Evolutionary conservation across 805 yeast species (phyloP).

Genomic region (Yamadazyma olivae): DNA sequence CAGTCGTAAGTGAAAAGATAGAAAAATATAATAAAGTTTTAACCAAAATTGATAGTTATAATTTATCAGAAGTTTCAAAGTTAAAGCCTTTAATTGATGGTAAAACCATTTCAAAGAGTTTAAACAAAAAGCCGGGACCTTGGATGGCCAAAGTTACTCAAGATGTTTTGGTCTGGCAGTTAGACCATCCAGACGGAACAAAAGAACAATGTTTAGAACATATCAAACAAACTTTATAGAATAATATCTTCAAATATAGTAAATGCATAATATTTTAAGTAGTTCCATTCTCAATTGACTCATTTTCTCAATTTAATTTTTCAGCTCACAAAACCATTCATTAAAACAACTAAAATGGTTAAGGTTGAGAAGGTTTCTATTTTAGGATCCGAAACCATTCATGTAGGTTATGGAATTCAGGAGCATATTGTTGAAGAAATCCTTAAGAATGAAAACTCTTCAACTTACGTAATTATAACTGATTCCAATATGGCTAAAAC

Average conservation of each 20-base stretch:
- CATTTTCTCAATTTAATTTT: neutral
- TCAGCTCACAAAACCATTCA: conserved; percentile 1
- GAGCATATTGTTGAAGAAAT: conserved; percentile 70
- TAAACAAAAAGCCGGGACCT: conserved; percentile 74
- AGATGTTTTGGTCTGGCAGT: conserved; percentile 67
- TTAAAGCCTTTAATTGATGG: conserved; percentile 76
- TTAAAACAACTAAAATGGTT: conserved; percentile 3
- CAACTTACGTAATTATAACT: conserved; percentile 89
- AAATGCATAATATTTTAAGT: no score
- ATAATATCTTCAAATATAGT: no score
- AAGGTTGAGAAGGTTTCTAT: conserved; percentile 61
- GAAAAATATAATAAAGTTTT: conserved; percentile 31
- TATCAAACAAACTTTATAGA: conserved; percentile 16
- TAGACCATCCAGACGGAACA: conserved; percentile 61
- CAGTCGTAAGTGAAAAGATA: conserved; percentile 9
- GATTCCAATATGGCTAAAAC: conserved; percentile 75
- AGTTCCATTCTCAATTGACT: neutral
- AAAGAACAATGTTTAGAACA: conserved; percentile 54
- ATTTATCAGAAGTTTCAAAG: conserved; percentile 42
- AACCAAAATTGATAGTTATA: conserved; percentile 24
- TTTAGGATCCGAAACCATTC: conserved; percentile 79
- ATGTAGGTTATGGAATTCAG: conserved; percentile 82
- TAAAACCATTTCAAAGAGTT: conserved; percentile 51
- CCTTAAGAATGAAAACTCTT: conserved; percentile 61
- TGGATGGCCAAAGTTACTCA: conserved; percentile 69